Base-by-base conservation (phyloP, 2,329 filamentous ascomycete species). In the Fonsecaea nubica region DNA sequence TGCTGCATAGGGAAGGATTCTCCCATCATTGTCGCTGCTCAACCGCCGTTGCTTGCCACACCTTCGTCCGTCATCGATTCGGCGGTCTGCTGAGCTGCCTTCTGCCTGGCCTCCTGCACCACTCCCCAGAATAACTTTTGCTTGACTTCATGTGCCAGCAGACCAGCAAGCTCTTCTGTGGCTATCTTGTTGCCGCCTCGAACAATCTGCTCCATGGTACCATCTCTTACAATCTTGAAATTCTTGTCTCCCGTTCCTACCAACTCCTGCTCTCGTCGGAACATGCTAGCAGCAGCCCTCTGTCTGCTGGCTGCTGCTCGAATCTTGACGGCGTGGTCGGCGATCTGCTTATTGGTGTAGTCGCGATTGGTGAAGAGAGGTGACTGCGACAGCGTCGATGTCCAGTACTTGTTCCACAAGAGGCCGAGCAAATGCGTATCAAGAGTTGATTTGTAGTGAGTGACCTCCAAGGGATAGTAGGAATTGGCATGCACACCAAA, bases 341-440 rank as follows among this genome's bases (percentile, higher is more conserved):
- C 83, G 80, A 99, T 95, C 79, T 97, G 93, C 78, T 93, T 95
- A 74, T 90, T 96, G 60, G 90, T 90, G 76, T 93, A 99, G 73
- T 97, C 94, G 69, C 93, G 91, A 76, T 97, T 98, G 63, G 92
- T 93, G 74, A 96, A 89, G 4, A 97, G 85, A 25, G 94, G 93
- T 73, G 89, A 95, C 74, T 96, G 92, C 36, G 92, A 96, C 21
- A 99, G 86, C 5, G 95, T 99, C 75, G 96, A 92, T 38, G 97
- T 93, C 95, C 93, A 97, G 83, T 99, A 99, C 80, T 98, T 98
- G 83, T 97, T 97, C 95, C 95, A 98, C 35, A 99, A 84, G 59
- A 92, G 86, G 75, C 96, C 92, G 4, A 99, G 84, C 30, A 99
- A 85, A 73, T 93, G 90, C 1, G 89, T 86, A 79, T 99, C 95